A percentile compares a stretch with the other conserved stretches of the same genome.
These are phyloP conservation scores for Colletotrichum sp. DNA, from an alignment of 2,329 filamentous ascomycete species.

Conservation along the genomic window DNA sequence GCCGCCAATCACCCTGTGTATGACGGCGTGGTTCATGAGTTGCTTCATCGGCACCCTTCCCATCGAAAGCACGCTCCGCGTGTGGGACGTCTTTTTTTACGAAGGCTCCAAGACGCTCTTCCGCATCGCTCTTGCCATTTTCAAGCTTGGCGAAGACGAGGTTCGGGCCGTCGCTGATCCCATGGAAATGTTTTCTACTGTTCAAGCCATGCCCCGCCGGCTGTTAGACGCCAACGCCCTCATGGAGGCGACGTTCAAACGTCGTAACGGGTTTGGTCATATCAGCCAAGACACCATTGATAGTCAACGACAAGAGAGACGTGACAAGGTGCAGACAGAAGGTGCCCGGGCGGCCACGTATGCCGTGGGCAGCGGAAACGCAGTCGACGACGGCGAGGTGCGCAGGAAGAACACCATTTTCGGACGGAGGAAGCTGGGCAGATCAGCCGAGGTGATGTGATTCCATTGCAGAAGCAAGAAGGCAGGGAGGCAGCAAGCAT, in stretches of 20 bases:
- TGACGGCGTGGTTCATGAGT: slow-evolving; percentile 98
- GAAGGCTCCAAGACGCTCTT: slow-evolving; percentile 95
- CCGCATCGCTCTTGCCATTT: slow-evolving; percentile 87
- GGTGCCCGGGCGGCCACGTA: slow-evolving; percentile 27
- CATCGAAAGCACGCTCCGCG: slow-evolving; percentile 87
- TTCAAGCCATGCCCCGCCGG: slow-evolving; percentile 83
- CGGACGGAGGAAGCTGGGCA: slow-evolving; percentile 40
- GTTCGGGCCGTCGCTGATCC: slow-evolving; percentile 82
- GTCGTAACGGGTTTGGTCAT: slow-evolving; percentile 80
- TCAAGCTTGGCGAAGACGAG: slow-evolving; percentile 84
- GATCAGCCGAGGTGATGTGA: slow-evolving; percentile 14
- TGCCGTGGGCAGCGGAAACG: slow-evolving; percentile 31
- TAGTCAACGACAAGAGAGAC: slow-evolving; percentile 72
- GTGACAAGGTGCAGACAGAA: slow-evolving; percentile 56
- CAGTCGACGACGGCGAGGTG: slow-evolving; percentile 36
- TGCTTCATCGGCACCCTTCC: slow-evolving; percentile 93
- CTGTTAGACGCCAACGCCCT: slow-evolving; percentile 83
- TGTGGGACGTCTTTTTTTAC: slow-evolving; percentile 97
- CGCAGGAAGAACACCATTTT: slow-evolving; percentile 53
- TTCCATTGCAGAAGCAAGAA: background rate
- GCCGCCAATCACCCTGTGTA: slow-evolving; percentile 89
- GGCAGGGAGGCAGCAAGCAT: background rate
- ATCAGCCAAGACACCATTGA: slow-evolving; percentile 85
- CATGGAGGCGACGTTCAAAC: slow-evolving; percentile 82
- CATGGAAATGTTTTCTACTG: slow-evolving; percentile 95